Evolutionary conservation across 73 alveolate genomes (phyloP).

Genomic region (Symbiodinium pilosum): DNA sequence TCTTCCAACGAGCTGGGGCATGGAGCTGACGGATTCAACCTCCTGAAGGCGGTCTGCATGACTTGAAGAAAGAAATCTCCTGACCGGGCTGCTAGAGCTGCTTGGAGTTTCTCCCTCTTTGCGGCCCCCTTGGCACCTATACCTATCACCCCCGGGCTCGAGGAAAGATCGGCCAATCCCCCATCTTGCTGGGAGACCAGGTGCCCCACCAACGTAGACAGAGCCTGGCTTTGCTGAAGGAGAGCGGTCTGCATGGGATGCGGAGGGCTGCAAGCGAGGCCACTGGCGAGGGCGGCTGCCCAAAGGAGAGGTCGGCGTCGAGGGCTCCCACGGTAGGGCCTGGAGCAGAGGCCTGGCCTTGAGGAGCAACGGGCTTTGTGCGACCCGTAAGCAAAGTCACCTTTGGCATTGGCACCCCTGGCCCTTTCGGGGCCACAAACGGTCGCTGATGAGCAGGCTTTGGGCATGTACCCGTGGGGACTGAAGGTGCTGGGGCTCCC

Average conservation of each 20-base stretch:
- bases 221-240: conserved; percentile 32
- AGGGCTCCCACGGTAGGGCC: too few species aligned
- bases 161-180: not conserved
- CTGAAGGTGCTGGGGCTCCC: too few species aligned
- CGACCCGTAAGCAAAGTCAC: too few species aligned
- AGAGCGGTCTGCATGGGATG: not conserved
- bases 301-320: not conserved
- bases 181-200: not conserved
- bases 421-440: too few species aligned
- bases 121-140: conserved; percentile 8
- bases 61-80: conserved; percentile 14
- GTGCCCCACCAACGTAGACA: conserved; percentile 2
- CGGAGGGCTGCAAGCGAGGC: not conserved
- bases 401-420: too few species aligned
- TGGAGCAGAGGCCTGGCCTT: too few species aligned
- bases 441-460: too few species aligned
- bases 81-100: not conserved
- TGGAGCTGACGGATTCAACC: not conserved
- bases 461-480: too few species aligned
- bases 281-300: not conserved
- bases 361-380: too few species aligned
- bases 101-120: not conserved
- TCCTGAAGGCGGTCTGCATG: not conserved
- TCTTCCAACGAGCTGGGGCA: not conserved
- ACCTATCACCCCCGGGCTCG: not conserved